Evolutionary conservation across 805 yeast species (phyloP), one percentile per base, ranked within the genome.

Genomic region (Saturnispora besseyi): DNA sequence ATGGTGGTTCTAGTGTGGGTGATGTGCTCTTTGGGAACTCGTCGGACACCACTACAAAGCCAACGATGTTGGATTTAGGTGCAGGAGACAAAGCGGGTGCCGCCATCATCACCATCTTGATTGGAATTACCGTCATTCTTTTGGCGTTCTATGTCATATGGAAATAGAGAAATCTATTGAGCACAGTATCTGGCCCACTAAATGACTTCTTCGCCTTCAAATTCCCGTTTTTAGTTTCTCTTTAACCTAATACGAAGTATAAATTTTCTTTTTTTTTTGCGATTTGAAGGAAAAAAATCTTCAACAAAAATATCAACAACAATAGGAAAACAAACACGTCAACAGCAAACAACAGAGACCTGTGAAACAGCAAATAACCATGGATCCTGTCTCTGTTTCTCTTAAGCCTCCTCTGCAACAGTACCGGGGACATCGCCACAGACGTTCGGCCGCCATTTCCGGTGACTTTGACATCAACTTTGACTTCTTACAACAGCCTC

Each of bases 381-480:
- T 46, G 49, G 49, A 46, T 11, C 41, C 44, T 11, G 44, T 46
- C 31, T 28, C 38, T 15, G 40, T 41, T 18, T 31, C 53, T 8
- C 64, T 72, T 1, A 64, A 57, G 24, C 63, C 63, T 8, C 63
- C 62, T 15, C 31, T 54, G 42, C 57, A 60, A 21, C 44, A 52
- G 46, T 69, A 69, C 59, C 69, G 78, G 54, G 78, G 81, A 1
- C 96, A 88, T 66, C 77, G 86, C 42, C 96, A 88, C 60, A 78
- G 87, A 59, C 70, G 96, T 47, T 87, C 96, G 0, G 89, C 91
- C 22, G 96, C 96, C 0, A 82, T 88, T 6, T 84, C 93, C 8
- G 93, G 93, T 4, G 96, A 88, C 62, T 84, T 87, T 61, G 93
- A 85, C 57, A 46, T 64, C 32, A 59, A 36, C 47, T 59, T 48